Conservation (phyloP, 306 rosid genomes). For the Acacia acuminata region DNA sequence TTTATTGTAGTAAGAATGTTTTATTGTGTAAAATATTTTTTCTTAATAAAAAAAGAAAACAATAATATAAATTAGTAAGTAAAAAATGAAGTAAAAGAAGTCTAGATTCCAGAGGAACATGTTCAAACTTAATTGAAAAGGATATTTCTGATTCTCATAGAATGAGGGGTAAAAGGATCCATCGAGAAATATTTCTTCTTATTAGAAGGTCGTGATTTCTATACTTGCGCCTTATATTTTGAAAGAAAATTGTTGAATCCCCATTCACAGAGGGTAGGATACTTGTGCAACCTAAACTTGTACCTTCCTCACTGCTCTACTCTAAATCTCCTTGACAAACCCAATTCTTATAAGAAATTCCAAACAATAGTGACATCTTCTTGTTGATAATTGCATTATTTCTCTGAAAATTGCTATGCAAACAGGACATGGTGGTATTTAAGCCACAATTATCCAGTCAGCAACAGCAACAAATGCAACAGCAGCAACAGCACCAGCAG, state of each 20-base stretch:
- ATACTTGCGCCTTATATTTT: neutral
- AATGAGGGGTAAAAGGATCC: no score
- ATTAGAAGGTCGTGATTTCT: no score
- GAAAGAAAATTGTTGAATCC: neutral
- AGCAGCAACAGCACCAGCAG: slow-evolving; percentile 37
- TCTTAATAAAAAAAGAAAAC: no score
- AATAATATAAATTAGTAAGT: no score
- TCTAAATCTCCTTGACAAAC: neutral
- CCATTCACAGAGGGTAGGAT: neutral
- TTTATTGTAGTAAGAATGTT: neutral
- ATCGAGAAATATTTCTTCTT: no score
- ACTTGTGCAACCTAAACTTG: neutral
- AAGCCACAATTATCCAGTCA: slow-evolving; percentile 88
- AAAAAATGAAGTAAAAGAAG: no score
- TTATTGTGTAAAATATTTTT: neutral
- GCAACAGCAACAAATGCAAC: slow-evolving; percentile 49
- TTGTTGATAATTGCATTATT: slow-evolving; percentile 15
- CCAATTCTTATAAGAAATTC: neutral
- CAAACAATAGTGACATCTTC: neutral
- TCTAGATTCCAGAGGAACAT: no score
- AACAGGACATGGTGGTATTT: slow-evolving; percentile 95
- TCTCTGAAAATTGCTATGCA: slow-evolving; percentile 32
- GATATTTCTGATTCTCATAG: no score
- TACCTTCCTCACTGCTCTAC: no score
- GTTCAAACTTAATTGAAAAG: no score